phyloP scores from a whole-genome alignment of 805 yeast species.

The Saccharomycopsis fodiens region DNA sequence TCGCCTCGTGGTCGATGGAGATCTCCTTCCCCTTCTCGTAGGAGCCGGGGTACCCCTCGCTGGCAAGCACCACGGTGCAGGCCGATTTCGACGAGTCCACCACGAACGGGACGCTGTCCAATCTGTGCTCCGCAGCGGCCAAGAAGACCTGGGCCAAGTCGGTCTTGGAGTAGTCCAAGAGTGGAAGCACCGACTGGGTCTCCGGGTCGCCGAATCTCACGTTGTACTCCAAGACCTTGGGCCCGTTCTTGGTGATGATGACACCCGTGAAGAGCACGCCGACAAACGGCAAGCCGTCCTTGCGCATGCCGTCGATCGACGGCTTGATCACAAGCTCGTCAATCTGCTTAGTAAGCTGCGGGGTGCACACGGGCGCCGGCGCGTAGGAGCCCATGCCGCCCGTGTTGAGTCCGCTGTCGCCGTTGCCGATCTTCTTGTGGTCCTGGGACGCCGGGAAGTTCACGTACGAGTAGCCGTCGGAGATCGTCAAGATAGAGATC shows the following conservation, averaged over 20 bases:
- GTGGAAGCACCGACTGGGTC: slow-evolving; percentile 91
- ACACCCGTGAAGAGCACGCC: slow-evolving; percentile 95
- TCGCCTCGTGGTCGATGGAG: slow-evolving; percentile 35
- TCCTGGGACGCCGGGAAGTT: slow-evolving; percentile 98
- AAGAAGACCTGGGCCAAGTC: slow-evolving; percentile 89
- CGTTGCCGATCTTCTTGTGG: slow-evolving; percentile 91
- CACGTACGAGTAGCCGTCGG: slow-evolving; percentile 87
- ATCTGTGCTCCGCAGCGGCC: slow-evolving; percentile 90
- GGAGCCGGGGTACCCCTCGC: slow-evolving; percentile 92
- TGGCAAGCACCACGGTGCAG: slow-evolving; percentile 92
- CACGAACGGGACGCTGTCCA: slow-evolving; percentile 67
- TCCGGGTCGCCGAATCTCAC: slow-evolving; percentile 99
- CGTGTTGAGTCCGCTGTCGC: slow-evolving; percentile 90
- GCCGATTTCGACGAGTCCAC: slow-evolving; percentile 54
- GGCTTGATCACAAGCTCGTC: slow-evolving; percentile 76
- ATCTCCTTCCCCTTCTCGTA: slow-evolving; percentile 85
- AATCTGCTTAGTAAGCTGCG: slow-evolving; percentile 60
- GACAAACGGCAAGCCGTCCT: slow-evolving; percentile 89
- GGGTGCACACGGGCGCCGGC: slow-evolving; percentile 94
- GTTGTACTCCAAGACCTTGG: slow-evolving; percentile 93
- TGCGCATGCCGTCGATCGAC: slow-evolving; percentile 92
- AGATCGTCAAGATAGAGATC: slow-evolving; percentile 81
- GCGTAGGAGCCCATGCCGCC: slow-evolving; percentile 99
- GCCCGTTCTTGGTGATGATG: slow-evolving; percentile 82
- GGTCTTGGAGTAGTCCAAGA: slow-evolving; percentile 63